phyloP scores from a whole-genome alignment of 2,329 filamentous ascomycete species.

The Tolypocladium amazonense region DNA sequence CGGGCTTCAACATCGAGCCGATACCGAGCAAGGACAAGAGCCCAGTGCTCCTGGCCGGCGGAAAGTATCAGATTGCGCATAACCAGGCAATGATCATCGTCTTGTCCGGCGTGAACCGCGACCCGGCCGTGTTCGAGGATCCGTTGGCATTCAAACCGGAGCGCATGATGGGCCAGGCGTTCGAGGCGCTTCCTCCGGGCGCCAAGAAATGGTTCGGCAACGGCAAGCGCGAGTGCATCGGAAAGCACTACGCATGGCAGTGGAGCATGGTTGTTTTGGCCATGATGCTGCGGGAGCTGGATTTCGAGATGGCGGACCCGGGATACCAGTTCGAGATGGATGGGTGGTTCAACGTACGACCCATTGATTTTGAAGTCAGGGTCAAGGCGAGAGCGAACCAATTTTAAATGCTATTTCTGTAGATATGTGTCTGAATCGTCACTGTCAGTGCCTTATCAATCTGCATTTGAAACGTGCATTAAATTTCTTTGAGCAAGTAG shows the following conservation, averaged over 20 bases:
- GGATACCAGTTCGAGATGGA: slow-evolving; percentile 32
- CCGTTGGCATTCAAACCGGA: slow-evolving; percentile 34
- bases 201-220: slow-evolving; percentile 42
- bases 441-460: not conserved
- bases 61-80: slow-evolving; percentile 37
- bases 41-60: slow-evolving; percentile 35
- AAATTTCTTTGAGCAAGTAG: not conserved
- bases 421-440: not conserved
- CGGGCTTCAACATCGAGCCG: slow-evolving; percentile 44
- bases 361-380: slow-evolving; percentile 32
- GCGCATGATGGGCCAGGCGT: slow-evolving; percentile 35
- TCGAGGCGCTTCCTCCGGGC: slow-evolving; percentile 29
- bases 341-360: slow-evolving; percentile 42
- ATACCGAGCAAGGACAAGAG: slow-evolving; percentile 25
- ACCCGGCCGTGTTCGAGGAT: slow-evolving; percentile 35
- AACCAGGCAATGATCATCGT: slow-evolving; percentile 39
- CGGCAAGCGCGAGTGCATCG: slow-evolving; percentile 40
- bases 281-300: slow-evolving; percentile 31
- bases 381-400: slow-evolving; percentile 24
- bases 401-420: not conserved
- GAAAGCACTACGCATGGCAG: slow-evolving; percentile 37
- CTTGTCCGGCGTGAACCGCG: slow-evolving; percentile 38
- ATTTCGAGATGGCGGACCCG: slow-evolving; percentile 32
- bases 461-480: not conserved
- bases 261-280: slow-evolving; percentile 31